These are phyloP conservation scores for Fusarium pseudoanthophilum DNA, from an alignment of 2,329 filamentous ascomycete genomes.

Conservation along the genomic window DNA sequence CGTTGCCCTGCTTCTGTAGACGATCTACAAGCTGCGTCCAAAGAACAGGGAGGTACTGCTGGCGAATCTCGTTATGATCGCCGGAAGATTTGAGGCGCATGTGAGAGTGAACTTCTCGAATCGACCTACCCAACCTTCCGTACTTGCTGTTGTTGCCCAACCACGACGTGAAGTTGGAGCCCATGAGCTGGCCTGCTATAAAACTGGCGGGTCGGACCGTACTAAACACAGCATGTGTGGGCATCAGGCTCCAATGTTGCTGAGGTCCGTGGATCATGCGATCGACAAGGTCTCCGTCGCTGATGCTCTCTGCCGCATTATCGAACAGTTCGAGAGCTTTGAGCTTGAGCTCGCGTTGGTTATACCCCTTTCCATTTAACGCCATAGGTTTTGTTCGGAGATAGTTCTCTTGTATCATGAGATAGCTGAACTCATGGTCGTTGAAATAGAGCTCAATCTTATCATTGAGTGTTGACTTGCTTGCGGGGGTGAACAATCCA, in stretches of 20 bases:
- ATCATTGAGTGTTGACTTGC: conserved; percentile 90
- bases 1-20: conserved; percentile 82
- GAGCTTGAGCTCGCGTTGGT: conserved; percentile 74
- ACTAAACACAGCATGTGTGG: conserved; percentile 93
- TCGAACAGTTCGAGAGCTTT: conserved; percentile 89
- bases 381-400: conserved; percentile 81
- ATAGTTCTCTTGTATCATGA: conserved; percentile 99
- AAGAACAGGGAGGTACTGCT: conserved; percentile 90
- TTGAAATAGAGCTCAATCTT: conserved; percentile 99
- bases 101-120: conserved; percentile 96
- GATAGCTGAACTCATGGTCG: conserved; percentile 95
- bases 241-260: conserved; percentile 99
- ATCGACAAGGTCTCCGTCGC: conserved; percentile 94
- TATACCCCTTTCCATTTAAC: conserved; percentile 66
- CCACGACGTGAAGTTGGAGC: conserved; percentile 87
- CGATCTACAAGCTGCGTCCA: conserved; percentile 83
- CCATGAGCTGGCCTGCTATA: conserved; percentile 79
- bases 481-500: conserved; percentile 84
- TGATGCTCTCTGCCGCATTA: conserved; percentile 93
- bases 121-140: conserved; percentile 78
- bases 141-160: conserved; percentile 94
- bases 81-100: conserved; percentile 93
- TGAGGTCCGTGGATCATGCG: conserved; percentile 98
- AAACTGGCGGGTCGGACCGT: conserved; percentile 93
- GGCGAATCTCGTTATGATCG: conserved; percentile 91